Evolutionary conservation across 495 filamentous ascomycete species (phyloP).

Genomic region (Neurospora intermedia): DNA sequence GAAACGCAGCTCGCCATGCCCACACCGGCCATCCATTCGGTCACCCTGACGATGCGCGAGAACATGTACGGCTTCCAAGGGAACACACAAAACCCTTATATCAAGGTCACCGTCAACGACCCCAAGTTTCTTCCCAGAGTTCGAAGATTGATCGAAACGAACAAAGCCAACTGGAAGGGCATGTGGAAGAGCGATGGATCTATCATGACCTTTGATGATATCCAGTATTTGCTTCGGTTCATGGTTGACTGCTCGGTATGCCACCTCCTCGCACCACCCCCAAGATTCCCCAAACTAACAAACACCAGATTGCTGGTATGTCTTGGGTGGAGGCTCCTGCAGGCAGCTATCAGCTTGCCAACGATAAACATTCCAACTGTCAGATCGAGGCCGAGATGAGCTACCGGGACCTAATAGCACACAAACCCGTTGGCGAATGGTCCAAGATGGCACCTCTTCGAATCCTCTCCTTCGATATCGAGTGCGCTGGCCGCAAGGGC

Average conservation of each 20-base stretch:
- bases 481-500: conserved; percentile 94
- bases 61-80: conserved; percentile 90
- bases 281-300: conserved; percentile 10
- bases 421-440: conserved; percentile 89
- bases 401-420: conserved; percentile 75
- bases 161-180: conserved; percentile 77
- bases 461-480: conserved; percentile 94
- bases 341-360: conserved; percentile 57
- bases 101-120: conserved; percentile 87
- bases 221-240: conserved; percentile 90
- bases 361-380: conserved; percentile 72
- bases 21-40: conserved; percentile 48
- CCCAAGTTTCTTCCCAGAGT: conserved; percentile 69
- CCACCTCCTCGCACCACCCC: not conserved
- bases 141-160: conserved; percentile 58
- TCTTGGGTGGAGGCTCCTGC: conserved; percentile 88
- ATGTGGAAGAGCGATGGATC: conserved; percentile 70
- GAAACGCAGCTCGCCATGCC: conserved; percentile 60
- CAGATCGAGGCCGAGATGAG: conserved; percentile 85
- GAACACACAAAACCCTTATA: conserved; percentile 79
- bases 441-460: conserved; percentile 95
- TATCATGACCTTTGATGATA: conserved; percentile 83
- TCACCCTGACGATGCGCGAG: conserved; percentile 70
- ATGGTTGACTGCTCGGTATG: conserved; percentile 88
- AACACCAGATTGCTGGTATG: conserved; percentile 70